Base-by-base conservation (phyloP, 2,329 filamentous ascomycete species). In the Aureobasidium sp. region DNA sequence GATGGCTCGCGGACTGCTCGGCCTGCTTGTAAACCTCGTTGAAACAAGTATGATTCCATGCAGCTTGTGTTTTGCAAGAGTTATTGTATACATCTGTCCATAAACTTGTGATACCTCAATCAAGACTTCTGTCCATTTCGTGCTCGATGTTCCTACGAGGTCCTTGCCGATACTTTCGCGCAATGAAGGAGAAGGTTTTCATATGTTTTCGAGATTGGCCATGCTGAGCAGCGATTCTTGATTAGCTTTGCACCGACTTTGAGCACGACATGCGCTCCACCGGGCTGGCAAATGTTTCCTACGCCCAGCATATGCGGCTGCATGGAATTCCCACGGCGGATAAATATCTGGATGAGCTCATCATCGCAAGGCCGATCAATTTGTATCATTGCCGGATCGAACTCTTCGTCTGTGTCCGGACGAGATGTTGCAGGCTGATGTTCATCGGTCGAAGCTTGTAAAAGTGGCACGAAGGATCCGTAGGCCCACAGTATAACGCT, bases 341-440 rank as follows among this genome's bases (percentile, higher is more conserved):
- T 64, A 27, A 66, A 67, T 27, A 62, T 66, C 51, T 67, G 66
- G 12, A 67, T 62, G 34, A 67, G 66, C 44, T 67, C 66, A 34
- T 67, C 66, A 29, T 67, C 66, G 29, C 64, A 65, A 8, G 66
- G 66, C 23, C 66, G 61, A 20, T 67, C 66, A 44, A 67, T 63
- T 27, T 66, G 63, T 57, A 67, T 67, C 32, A 55, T 61, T n/a
- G 64, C 61, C 13, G 66, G 66, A 27, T 61, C 64, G 26, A 48
- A 58, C 9, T 47, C 41, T 13, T 58, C 55, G 17, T 58, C 55
- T 5, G 55, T 57, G 7, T 56, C 56, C 9, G 29, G 41, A 42
- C 58, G 57, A n/a, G 32, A 23, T 6, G 46, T 10, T 8, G 23
- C 39, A 44, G 34, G 39, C 27, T 57, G 50, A 9, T 63, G 6